Conservation (phyloP, 2,329 filamentous ascomycete species). For the Fusarium denticulatum region DNA sequence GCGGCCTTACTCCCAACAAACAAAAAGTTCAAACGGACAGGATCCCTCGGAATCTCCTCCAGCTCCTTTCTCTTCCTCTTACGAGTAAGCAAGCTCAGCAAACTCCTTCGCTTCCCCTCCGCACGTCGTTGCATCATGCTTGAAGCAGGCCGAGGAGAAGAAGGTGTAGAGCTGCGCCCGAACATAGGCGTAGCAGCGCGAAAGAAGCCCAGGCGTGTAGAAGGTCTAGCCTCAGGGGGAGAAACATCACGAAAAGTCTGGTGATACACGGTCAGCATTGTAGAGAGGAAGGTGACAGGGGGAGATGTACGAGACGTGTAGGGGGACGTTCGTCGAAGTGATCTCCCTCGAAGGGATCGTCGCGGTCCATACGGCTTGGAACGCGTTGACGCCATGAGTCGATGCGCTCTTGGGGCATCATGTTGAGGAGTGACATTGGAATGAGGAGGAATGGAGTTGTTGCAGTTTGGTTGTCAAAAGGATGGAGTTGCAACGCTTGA, state of each 20-base stretch:
- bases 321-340: constrained; percentile 46
- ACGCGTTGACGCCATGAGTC: constrained; percentile 50
- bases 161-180: constrained; percentile 18
- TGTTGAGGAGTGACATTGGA: constrained; percentile 3
- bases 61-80: constrained; percentile 43
- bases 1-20: constrained; percentile 48
- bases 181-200: constrained; percentile 43
- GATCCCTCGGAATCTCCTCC: constrained; percentile 25
- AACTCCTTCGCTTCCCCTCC: constrained; percentile 18
- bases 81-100: constrained; percentile 41
- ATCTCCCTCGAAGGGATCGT: constrained; percentile 50
- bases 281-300: accelerated
- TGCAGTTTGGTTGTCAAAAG: neutral
- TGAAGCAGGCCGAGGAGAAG: constrained; percentile 27
- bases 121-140: neutral
- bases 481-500: neutral
- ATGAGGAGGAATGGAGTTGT: neutral
- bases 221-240: constrained; percentile 29
- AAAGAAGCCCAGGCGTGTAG: constrained; percentile 44
- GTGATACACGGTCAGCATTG: neutral
- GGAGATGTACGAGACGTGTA: constrained; percentile 44
- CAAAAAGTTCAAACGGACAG: constrained; percentile 48
- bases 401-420: constrained; percentile 36
- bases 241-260: constrained; percentile 42
- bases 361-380: constrained; percentile 48